phyloP scores from a whole-genome alignment of 2,329 filamentous ascomycete genomes.

The Didymella pomorum region DNA sequence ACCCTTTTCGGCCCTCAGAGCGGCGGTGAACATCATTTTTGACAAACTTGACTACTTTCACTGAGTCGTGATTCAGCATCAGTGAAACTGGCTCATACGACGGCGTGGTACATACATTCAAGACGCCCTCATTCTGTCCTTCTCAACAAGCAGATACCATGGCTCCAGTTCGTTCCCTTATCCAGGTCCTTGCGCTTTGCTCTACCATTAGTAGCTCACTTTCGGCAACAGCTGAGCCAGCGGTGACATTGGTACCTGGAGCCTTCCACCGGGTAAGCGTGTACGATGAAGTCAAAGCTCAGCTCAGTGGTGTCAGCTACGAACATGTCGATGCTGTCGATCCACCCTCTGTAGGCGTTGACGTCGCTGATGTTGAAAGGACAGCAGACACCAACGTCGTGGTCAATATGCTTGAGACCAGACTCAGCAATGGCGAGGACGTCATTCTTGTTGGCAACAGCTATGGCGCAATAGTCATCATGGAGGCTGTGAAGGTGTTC shows the following conservation, averaged over 20 bases:
- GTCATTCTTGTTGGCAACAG: conserved; percentile 41
- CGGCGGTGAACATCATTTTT: background rate
- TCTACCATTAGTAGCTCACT: background rate
- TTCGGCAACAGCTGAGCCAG: conserved; percentile 11
- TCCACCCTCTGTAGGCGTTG: conserved; percentile 34
- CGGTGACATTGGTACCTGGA: conserved; percentile 22
- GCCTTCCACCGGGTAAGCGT: conserved; percentile 36
- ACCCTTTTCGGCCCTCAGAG: background rate
- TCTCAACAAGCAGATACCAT: background rate
- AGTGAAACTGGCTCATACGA: too few species aligned
- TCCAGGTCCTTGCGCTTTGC: background rate
- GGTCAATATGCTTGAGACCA: conserved; percentile 19
- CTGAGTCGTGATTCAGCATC: background rate
- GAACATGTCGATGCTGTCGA: conserved; percentile 22
- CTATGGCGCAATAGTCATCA: conserved; percentile 39
- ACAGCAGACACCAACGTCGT: conserved; percentile 30
- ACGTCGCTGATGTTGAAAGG: conserved; percentile 19
- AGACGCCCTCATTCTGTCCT: background rate
- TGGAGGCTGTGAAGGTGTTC: conserved; percentile 35
- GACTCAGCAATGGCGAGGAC: conserved; percentile 27
- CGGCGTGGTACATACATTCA: background rate
- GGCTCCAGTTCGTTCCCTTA: background rate
- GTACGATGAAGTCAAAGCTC: conserved; percentile 27
- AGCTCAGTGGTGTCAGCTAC: conserved; percentile 28
- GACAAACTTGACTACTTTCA: background rate